phyloP scores from a whole-genome alignment of 1,139 yeast genomes.

The Yamadazyma conglobata region DNA sequence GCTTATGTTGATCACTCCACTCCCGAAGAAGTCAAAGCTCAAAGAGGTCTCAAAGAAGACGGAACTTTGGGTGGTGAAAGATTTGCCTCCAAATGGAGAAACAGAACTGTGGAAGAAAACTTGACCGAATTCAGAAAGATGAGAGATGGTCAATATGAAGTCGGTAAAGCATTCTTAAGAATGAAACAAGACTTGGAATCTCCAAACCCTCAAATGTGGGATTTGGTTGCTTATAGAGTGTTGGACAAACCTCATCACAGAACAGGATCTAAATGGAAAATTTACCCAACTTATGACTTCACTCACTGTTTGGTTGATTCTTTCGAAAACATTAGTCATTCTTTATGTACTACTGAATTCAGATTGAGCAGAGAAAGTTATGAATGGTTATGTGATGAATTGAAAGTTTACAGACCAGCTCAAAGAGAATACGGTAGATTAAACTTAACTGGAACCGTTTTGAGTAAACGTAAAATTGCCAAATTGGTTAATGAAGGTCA shows the following conservation, averaged over 20 bases:
- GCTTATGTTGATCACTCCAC: constrained; percentile 96
- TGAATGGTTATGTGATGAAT: constrained; percentile 97
- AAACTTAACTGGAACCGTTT: constrained; percentile 88
- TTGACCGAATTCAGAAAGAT: constrained; percentile 79
- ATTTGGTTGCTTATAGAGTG: constrained; percentile 96
- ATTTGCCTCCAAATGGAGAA: constrained; percentile 74
- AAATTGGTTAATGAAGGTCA: constrained; percentile 75
- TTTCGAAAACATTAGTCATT: constrained; percentile 91
- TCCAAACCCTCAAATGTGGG: constrained; percentile 99
- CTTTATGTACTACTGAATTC: constrained; percentile 94
- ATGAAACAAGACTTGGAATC: constrained; percentile 94
- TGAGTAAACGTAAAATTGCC: constrained; percentile 95
- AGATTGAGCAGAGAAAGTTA: constrained; percentile 88
- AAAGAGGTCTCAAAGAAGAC: constrained; percentile 87
- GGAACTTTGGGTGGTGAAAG: constrained; percentile 95
- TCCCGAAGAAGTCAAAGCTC: constrained; percentile 82
- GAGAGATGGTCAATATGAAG: constrained; percentile 84
- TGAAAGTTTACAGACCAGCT: constrained; percentile 95
- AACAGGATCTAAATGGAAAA: constrained; percentile 96
- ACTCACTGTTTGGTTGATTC: constrained; percentile 99
- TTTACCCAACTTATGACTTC: constrained; percentile 97
- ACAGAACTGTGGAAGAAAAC: constrained; percentile 66
- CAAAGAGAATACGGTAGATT: constrained; percentile 98
- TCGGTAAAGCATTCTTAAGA: constrained; percentile 91
- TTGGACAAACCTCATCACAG: constrained; percentile 90